phyloP scores from a whole-genome alignment of 2,329 filamentous ascomycete genomes.

The Colletotrichum magnum region DNA sequence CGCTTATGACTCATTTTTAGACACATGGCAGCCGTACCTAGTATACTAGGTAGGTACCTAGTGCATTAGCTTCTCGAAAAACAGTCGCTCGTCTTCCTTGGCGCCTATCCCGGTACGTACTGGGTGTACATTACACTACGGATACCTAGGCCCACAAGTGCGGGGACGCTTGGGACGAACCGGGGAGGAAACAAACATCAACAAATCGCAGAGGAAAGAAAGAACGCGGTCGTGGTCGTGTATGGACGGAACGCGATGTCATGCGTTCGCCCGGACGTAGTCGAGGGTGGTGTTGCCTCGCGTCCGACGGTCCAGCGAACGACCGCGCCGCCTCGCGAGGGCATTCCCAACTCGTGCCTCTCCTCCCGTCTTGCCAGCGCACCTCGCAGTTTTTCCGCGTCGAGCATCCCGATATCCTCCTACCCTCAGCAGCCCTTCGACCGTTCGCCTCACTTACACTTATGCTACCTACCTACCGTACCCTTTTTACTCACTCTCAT shows the following conservation, averaged over 20 bases:
- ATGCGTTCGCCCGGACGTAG: constrained; percentile 28
- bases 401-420: too few relatives aligned
- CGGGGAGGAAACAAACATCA: constrained; percentile 28
- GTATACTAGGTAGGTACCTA: too few relatives aligned
- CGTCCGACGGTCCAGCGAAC: too few relatives aligned
- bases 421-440: too few relatives aligned
- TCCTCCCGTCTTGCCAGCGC: constrained; percentile 18
- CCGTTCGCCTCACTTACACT: too few relatives aligned
- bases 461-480: too few relatives aligned
- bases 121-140: too few relatives aligned
- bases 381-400: constrained; percentile 27
- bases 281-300: too few relatives aligned
- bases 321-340: constrained; percentile 37
- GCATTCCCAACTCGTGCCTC: constrained; percentile 38
- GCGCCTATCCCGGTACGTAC: neutral
- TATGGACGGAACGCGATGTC: constrained; percentile 35
- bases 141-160: neutral
- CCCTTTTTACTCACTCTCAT: too few relatives aligned
- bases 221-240: constrained; percentile 13
- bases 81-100: neutral
- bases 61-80: constrained; percentile 29
- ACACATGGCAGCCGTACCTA: constrained; percentile 45
- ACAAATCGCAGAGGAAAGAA: constrained; percentile 13
- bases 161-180: constrained; percentile 23
- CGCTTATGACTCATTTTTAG: constrained; percentile 52